These are phyloP conservation scores for Lantana camara DNA, from an alignment of 257 asterid genomes.

Conservation along the genomic window DNA sequence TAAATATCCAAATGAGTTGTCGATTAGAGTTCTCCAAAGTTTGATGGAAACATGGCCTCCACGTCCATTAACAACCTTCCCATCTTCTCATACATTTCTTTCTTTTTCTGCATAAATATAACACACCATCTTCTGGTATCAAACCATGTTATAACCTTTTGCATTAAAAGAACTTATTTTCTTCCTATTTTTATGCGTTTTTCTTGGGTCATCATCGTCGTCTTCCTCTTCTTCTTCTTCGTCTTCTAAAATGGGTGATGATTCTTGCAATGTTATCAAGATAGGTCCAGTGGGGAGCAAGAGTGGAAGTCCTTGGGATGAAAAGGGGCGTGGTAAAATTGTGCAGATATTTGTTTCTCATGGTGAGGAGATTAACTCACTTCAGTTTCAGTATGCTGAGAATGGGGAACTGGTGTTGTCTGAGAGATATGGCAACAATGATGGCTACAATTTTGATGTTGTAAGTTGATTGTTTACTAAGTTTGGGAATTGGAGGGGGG, in stretches of 20 bases:
- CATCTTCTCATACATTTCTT: neutral
- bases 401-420: constrained; percentile 38
- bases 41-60: neutral
- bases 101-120: neutral
- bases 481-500: no score
- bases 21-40: neutral
- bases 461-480: constrained; percentile 14
- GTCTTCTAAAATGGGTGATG: constrained; percentile 29
- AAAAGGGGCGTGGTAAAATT: constrained; percentile 36
- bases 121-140: neutral
- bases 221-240: no score
- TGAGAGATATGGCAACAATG: constrained; percentile 20
- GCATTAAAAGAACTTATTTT: neutral
- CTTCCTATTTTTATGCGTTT: neutral
- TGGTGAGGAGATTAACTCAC: constrained; percentile 36
- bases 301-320: constrained; percentile 40
- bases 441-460: constrained; percentile 35
- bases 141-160: neutral
- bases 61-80: constrained; percentile 1
- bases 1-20: neutral
- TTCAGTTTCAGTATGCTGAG: constrained; percentile 46
- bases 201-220: no score
- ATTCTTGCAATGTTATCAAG: constrained; percentile 25
- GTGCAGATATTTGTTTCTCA: constrained; percentile 44
- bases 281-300: constrained; percentile 40